Percentiles rank a stretch among this genome's conserved stretches.
phyloP scores from a whole-genome alignment of 371 early-diverging fungal species.

The Sporodiniella umbellata region DNA sequence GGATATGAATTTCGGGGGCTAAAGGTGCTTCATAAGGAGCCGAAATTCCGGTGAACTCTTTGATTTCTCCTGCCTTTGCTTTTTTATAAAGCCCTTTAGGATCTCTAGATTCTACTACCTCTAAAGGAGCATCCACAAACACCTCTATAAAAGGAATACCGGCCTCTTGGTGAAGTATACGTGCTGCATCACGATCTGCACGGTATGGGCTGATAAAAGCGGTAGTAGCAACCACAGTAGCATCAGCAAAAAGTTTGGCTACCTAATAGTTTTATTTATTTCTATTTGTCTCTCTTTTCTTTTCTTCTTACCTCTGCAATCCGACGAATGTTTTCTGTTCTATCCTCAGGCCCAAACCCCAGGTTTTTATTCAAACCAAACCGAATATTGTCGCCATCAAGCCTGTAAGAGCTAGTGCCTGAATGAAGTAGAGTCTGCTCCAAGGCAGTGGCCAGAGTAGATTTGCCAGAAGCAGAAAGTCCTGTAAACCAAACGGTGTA shows the following conservation, averaged over 20 bases:
- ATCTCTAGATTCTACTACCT: slow-evolving; percentile 87
- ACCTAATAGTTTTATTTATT: slow-evolving; percentile 39
- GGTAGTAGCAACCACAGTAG: slow-evolving; percentile 78
- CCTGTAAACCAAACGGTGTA: slow-evolving; percentile 93
- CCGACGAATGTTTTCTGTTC: slow-evolving; percentile 91
- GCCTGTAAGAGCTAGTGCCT: slow-evolving; percentile 75
- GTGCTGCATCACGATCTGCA: slow-evolving; percentile 78
- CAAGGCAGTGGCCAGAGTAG: slow-evolving; percentile 86
- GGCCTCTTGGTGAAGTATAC: slow-evolving; percentile 73
- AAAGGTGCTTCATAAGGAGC: slow-evolving; percentile 90
- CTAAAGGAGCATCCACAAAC: slow-evolving; percentile 83
- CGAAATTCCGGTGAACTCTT: slow-evolving; percentile 92
- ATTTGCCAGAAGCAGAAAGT: slow-evolving; percentile 92
- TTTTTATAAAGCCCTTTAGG: slow-evolving; percentile 96
- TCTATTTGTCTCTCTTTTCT: background rate
- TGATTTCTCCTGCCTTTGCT: slow-evolving; percentile 90
- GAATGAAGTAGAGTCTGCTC: slow-evolving; percentile 81
- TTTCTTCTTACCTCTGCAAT: slow-evolving; percentile 73
- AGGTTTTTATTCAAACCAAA: slow-evolving; percentile 94
- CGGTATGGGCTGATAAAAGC: slow-evolving; percentile 91
- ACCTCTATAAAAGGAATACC: slow-evolving; percentile 82
- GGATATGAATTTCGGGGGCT: slow-evolving; percentile 82
- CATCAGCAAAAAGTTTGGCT: slow-evolving; percentile 87
- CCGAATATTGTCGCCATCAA: slow-evolving; percentile 95
- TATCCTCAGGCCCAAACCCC: slow-evolving; percentile 87